These are phyloP conservation scores for Albatrellus ellisii DNA, from an alignment of 768 basidiomycete genomes.

Conservation along the genomic window DNA sequence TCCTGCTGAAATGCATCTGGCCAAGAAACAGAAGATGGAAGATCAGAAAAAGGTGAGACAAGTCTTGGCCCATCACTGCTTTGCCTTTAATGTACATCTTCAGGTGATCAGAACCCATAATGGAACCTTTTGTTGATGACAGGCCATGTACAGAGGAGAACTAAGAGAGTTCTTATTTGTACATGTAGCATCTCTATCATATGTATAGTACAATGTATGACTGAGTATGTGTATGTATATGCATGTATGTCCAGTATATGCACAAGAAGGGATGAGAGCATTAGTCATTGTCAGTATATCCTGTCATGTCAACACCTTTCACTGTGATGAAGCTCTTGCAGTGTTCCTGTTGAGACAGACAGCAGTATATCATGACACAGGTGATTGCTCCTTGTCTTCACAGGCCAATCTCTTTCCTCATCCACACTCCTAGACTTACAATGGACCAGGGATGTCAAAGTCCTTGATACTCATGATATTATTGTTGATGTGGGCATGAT, in stretches of 20 bases:
- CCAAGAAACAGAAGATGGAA: slow-evolving; percentile 32
- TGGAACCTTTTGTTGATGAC: too few relatives aligned
- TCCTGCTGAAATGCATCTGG: slow-evolving; percentile 16
- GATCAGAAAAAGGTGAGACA: slow-evolving; percentile 23
- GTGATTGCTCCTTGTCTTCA: slow-evolving; percentile 25
- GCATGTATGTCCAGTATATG: too few relatives aligned
- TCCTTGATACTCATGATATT: slow-evolving; percentile 75
- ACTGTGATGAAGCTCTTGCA: slow-evolving; percentile 94
- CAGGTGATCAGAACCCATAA: slow-evolving; percentile 90
- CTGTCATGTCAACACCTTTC: too few relatives aligned
- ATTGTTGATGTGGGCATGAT: slow-evolving; percentile 94
- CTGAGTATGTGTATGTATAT: too few relatives aligned
- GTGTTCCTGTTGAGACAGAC: slow-evolving; percentile 81
- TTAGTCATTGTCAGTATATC: too few relatives aligned
- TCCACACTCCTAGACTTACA: slow-evolving; percentile 29
- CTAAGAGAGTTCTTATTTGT: too few relatives aligned
- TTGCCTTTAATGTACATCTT: not conserved
- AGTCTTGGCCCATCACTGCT: not conserved
- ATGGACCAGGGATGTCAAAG: slow-evolving; percentile 57
- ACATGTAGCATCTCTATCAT: too few relatives aligned
- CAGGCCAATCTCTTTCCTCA: not conserved
- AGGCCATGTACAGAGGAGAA: too few relatives aligned
- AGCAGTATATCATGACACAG: slow-evolving; percentile 57
- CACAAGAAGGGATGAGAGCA: too few relatives aligned
- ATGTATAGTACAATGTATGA: too few relatives aligned